Evolutionary conservation across 202 grass and related monocot genomes (phyloP).

Genomic region (Eragrostis tef): DNA sequence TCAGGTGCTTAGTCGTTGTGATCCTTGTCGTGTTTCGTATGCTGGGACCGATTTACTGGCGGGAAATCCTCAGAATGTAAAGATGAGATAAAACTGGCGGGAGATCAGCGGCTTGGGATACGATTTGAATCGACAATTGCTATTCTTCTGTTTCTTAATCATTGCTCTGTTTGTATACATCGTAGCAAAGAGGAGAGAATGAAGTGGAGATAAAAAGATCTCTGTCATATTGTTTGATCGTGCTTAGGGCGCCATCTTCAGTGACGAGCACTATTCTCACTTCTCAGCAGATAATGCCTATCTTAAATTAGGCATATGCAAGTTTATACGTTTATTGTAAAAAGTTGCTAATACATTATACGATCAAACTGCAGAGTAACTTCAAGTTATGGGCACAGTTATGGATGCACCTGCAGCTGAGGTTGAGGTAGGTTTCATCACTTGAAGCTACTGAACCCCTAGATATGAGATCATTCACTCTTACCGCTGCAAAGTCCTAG

Average conservation of each 20-base stretch:
- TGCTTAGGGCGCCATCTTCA: not conserved
- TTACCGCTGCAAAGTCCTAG: slow-evolving; percentile 13
- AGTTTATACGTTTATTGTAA: not conserved
- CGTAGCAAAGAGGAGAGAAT: not conserved
- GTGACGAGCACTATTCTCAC: slow-evolving; percentile 1
- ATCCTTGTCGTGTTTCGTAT: slow-evolving; percentile 9
- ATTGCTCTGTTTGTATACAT: not conserved
- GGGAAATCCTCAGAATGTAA: not conserved
- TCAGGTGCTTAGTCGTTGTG: slow-evolving; percentile 20
- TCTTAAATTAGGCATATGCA: not conserved
- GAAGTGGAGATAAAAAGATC: not conserved
- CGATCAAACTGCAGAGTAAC: slow-evolving; percentile 22
- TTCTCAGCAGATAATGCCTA: not conserved
- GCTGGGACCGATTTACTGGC: not conserved
- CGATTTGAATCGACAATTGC: not conserved
- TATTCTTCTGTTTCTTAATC: slow-evolving; percentile 15
- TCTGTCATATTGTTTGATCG: slow-evolving; percentile 15
- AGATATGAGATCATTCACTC: not conserved
- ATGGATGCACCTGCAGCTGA: slow-evolving; percentile 53
- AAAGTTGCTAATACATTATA: not conserved
- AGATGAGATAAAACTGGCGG: not conserved
- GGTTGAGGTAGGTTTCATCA: slow-evolving; percentile 33
- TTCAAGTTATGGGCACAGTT: slow-evolving; percentile 56
- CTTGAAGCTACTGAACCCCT: not conserved
- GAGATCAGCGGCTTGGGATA: slow-evolving; percentile 23